phyloP scores from a whole-genome alignment of 78 protist genomes.

The Carpediemonas membranifera region DNA sequence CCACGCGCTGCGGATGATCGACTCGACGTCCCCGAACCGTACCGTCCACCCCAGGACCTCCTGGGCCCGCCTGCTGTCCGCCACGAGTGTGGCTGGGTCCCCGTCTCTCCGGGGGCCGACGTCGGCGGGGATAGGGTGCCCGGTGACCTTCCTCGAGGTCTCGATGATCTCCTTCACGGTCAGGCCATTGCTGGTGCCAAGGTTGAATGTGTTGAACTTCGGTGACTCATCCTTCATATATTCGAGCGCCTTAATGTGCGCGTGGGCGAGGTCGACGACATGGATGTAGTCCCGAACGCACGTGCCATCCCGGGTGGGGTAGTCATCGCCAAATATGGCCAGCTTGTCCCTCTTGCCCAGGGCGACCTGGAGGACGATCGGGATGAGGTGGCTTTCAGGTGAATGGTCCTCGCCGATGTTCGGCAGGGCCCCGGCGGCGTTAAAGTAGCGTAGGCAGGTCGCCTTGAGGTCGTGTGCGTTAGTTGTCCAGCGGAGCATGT shows the following conservation, averaged over 20 bases:
- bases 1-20: conserved; percentile 7
- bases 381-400: conserved; percentile 83
- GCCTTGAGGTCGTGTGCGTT: conserved; percentile 30
- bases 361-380: conserved; percentile 75
- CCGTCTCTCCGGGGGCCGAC: conserved; percentile 36
- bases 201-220: conserved; percentile 17
- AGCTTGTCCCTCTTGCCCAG: conserved; percentile 62
- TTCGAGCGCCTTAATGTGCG: conserved; percentile 19
- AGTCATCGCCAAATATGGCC: conserved; percentile 84
- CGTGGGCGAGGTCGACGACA: conserved; percentile 46
- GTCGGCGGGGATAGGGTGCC: conserved; percentile 15
- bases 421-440: conserved; percentile 92
- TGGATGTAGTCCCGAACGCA: conserved; percentile 87
- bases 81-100: conserved; percentile 13
- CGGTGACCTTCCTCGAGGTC: conserved; percentile 13
- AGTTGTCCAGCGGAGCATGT: conserved; percentile 32
- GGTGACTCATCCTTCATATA: neutral
- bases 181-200: conserved; percentile 32
- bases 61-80: neutral
- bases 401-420: conserved; percentile 92
- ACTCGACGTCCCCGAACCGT: neutral
- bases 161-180: conserved; percentile 41
- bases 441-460: conserved; percentile 81
- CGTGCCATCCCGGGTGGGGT: conserved; percentile 87
- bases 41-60: neutral